Percentiles rank a stretch among this genome's conserved stretches.
These are phyloP conservation scores for Penicillium longicatenatum DNA, from an alignment of 495 filamentous ascomycete genomes.

Conservation along the genomic window DNA sequence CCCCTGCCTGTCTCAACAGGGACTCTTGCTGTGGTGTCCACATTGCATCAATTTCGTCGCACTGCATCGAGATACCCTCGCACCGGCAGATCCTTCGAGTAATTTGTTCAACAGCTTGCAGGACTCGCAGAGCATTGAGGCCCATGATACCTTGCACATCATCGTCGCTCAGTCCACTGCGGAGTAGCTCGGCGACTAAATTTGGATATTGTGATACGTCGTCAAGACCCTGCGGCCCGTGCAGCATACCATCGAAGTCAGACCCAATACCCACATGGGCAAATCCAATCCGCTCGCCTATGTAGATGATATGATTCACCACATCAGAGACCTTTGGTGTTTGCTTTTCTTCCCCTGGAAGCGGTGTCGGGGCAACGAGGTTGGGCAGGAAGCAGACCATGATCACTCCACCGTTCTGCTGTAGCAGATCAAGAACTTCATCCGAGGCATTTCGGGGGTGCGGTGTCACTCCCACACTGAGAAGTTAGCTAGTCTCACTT, in stretches of 20 bases:
- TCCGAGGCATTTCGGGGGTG: slow-evolving; percentile 3
- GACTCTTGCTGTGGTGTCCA: too few species aligned
- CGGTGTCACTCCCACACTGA: too few species aligned
- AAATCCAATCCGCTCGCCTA: background rate
- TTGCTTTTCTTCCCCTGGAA: too few species aligned
- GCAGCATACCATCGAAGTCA: slow-evolving; percentile 5
- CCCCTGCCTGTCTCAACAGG: too few species aligned
- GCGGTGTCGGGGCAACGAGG: too few species aligned
- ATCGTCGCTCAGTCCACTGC: background rate
- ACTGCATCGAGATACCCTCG: too few species aligned
- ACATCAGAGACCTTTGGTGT: too few species aligned
- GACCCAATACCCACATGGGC: slow-evolving; percentile 5
- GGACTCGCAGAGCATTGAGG: background rate
- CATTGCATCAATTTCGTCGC: too few species aligned
- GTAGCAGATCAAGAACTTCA: background rate
- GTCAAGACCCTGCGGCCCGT: background rate
- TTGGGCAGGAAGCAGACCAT: too few species aligned
- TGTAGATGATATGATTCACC: slow-evolving; percentile 4
- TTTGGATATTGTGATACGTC: background rate
- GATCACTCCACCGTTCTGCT: slow-evolving; percentile 1
- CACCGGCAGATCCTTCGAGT: too few species aligned
- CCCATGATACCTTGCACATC: background rate
- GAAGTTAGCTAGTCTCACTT: too few species aligned
- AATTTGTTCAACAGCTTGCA: too few species aligned
- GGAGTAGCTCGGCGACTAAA: background rate